Percentiles rank a stretch among this genome's conserved stretches.
Evolutionary conservation across 2,329 filamentous ascomycete genomes (phyloP).

Genomic region (Anthostomella pinea): DNA sequence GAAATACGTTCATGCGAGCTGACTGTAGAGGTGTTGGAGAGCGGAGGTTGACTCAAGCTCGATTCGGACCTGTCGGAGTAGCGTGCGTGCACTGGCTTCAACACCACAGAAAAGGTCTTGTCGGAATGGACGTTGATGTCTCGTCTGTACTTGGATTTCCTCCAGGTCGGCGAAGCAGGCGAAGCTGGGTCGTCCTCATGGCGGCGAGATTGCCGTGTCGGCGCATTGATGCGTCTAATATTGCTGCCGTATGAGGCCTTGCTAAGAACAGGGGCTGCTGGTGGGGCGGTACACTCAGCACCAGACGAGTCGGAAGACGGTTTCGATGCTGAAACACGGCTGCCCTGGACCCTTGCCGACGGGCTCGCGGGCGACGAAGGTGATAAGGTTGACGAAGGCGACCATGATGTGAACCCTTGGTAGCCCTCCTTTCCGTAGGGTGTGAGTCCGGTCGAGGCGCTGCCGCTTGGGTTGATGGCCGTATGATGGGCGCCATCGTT

Average conservation of each 20-base stretch:
- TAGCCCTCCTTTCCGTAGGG: slow-evolving; percentile 25
- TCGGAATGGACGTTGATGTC: slow-evolving; percentile 52
- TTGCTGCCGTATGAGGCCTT: slow-evolving; percentile 38
- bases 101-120: slow-evolving; percentile 56
- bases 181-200: slow-evolving; percentile 24
- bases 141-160: slow-evolving; percentile 37
- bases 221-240: slow-evolving; percentile 39
- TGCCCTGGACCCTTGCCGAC: slow-evolving; percentile 37
- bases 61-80: slow-evolving; percentile 26
- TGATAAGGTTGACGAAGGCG: slow-evolving; percentile 31
- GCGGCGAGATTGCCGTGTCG: slow-evolving; percentile 24
- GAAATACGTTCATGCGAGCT: slow-evolving; percentile 50
- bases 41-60: slow-evolving; percentile 41
- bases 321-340: slow-evolving; percentile 46
- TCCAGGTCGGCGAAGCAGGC: slow-evolving; percentile 14
- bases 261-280: slow-evolving; percentile 33
- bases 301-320: slow-evolving; percentile 34
- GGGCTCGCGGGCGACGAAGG: slow-evolving; percentile 31
- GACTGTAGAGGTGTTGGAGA: slow-evolving; percentile 43
- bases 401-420: slow-evolving; percentile 34
- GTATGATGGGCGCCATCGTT: slow-evolving; percentile 16
- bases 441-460: slow-evolving; percentile 21
- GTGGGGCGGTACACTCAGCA: slow-evolving; percentile 33
- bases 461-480: slow-evolving; percentile 15
- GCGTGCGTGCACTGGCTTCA: slow-evolving; percentile 27